Evolutionary conservation across 805 yeast species (phyloP), one percentile per base, ranked within the genome.

Genomic region (Cyberlindnera bimundalis): DNA sequence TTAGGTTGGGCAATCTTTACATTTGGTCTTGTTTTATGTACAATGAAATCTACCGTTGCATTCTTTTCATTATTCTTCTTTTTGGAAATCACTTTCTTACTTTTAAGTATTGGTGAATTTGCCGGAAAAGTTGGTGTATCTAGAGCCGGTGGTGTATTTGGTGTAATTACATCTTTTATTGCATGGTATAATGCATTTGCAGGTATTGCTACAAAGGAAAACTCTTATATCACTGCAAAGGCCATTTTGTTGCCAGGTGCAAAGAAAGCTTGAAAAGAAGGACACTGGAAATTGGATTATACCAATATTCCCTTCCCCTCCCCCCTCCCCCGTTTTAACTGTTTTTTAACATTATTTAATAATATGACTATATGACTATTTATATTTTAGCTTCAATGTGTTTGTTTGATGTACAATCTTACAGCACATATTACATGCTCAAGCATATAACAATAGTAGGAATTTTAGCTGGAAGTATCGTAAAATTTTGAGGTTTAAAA

Each of bases 1-100:
- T 42, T 79, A 14, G 85, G 78, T 6, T 82, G 88, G 88, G 59
- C 74, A 14, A 60, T 81, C 23, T 79, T 82, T 61, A 79, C 87
- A 0, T 67, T 73, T 23, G 68, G 78, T 42, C 51, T 82, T 40
- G 51, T 71, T 17, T 35, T 77, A 31, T 70, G 78, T 53, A 81
- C 87, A 3, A 53, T 78, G 55, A 73, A 80, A 51, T 78, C 88
- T 5, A 81, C 88, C 2, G 70, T 79, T 16, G 78, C 82, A 36
- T 78, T 81, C 66, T 77, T 78, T 53, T 45, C 67, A 3, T 66
- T 81, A 52, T 79, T 80, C 54, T 68, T 76, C 61, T 56, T 69
- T 43, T 65, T 82, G 37, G 67, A 64, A 19, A 36, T 79, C 6
- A 78, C 86, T 1, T 82, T 78, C 61, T 47, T 80, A 36, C 59